These are phyloP conservation scores for Theobroma cacao DNA, from an alignment of 345 rosid genomes.

Conservation along the genomic window DNA sequence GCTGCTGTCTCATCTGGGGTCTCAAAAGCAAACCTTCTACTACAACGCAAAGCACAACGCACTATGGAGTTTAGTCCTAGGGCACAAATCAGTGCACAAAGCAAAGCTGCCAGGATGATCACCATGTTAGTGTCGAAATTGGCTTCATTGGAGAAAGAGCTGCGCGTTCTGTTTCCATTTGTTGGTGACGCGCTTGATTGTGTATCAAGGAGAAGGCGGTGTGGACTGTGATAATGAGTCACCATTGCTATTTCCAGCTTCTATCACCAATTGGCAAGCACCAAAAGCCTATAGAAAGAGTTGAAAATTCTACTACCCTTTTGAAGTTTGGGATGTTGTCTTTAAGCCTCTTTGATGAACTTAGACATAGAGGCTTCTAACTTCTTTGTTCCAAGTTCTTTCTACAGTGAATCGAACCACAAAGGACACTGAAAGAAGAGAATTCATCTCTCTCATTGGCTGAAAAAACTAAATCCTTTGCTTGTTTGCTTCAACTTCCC, in stretches of 20 bases:
- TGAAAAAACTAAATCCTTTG: slow-evolving; percentile 5
- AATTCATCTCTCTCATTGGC: slow-evolving; percentile 29
- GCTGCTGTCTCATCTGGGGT: slow-evolving; percentile 30
- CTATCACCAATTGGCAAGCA: not conserved
- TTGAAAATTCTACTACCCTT: not conserved
- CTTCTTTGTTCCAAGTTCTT: slow-evolving; percentile 10
- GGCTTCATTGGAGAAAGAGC: slow-evolving; percentile 35
- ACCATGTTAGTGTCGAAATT: slow-evolving; percentile 79
- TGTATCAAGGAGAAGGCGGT: slow-evolving; percentile 40
- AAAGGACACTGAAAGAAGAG: slow-evolving; percentile 35
- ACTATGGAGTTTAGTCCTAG: slow-evolving; percentile 60
- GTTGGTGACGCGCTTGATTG: slow-evolving; percentile 21
- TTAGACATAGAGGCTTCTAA: slow-evolving; percentile 18
- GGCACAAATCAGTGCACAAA: slow-evolving; percentile 61
- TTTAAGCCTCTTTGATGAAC: not conserved
- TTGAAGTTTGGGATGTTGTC: not conserved
- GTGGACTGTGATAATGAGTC: slow-evolving; percentile 30
- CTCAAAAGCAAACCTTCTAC: slow-evolving; percentile 44
- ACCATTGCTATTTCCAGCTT: slow-evolving; percentile 8
- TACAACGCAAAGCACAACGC: slow-evolving; percentile 60
- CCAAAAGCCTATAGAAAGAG: not conserved
- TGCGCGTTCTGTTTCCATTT: slow-evolving; percentile 26
- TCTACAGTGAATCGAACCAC: slow-evolving; percentile 40
- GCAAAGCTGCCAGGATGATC: slow-evolving; percentile 65
- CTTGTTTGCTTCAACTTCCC: slow-evolving; percentile 19